phyloP scores from a whole-genome alignment of 2,329 filamentous ascomycete species.

The Blastomyces gilchristii region DNA sequence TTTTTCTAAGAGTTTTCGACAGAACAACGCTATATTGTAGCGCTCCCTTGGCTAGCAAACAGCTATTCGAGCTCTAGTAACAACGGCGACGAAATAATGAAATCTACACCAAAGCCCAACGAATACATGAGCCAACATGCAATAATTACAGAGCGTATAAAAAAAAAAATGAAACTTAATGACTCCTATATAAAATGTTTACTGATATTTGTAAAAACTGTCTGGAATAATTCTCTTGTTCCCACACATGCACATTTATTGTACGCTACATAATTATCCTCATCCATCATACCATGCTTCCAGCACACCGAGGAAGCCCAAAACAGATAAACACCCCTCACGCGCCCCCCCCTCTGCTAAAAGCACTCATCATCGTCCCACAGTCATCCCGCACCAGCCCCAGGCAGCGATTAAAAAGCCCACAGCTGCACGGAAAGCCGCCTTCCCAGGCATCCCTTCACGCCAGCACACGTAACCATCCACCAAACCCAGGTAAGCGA shows the following conservation, averaged over 20 bases:
- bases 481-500: conserved; percentile 16
- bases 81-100: background rate
- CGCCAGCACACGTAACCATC: conserved; percentile 19
- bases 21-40: background rate
- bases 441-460: conserved; percentile 18
- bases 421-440: conserved; percentile 14
- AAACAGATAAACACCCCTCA: background rate
- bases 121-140: background rate
- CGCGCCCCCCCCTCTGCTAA: background rate
- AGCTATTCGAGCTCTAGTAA: background rate
- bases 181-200: background rate
- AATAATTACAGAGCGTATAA: background rate
- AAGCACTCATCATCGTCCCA: background rate
- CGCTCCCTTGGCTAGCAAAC: too few relatives aligned
- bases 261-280: too few relatives aligned
- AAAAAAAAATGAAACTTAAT: background rate
- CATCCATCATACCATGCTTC: background rate
- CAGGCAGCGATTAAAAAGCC: conserved; percentile 18
- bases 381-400: conserved; percentile 18
- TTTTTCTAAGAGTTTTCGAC: background rate
- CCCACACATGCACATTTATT: background rate
- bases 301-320: background rate
- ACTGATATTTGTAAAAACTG: background rate
- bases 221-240: background rate
- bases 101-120: background rate